Percentiles rank a stretch among this genome's conserved stretches.
phyloP scores from a whole-genome alignment of 1,284 basidiomycete species.

The Porogramme epimiltina region DNA sequence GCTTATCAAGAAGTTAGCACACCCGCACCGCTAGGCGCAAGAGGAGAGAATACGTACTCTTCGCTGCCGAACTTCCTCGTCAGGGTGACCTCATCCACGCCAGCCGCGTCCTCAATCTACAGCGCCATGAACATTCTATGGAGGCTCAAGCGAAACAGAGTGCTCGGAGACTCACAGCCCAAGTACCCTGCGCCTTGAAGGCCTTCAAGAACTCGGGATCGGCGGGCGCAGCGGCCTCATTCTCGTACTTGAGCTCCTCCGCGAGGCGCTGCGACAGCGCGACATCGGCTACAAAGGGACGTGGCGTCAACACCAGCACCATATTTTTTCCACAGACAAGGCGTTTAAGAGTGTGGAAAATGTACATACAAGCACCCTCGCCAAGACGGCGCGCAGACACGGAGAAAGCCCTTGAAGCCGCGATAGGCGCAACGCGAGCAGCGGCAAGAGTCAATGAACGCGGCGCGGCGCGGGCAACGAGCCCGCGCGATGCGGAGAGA shows the following conservation, averaged over 20 bases:
- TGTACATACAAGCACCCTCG: slow-evolving; percentile 61
- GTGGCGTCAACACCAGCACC: slow-evolving; percentile 3
- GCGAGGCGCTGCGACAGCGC: slow-evolving; percentile 75
- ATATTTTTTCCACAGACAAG: not conserved
- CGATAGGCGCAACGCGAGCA: slow-evolving; percentile 28
- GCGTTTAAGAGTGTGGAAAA: slow-evolving; percentile 9
- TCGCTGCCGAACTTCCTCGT: slow-evolving; percentile 91
- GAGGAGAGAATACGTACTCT: slow-evolving; percentile 54
- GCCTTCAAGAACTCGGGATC: slow-evolving; percentile 79
- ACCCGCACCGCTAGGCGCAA: not conserved
- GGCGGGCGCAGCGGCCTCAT: slow-evolving; percentile 53
- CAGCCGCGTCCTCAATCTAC: slow-evolving; percentile 73
- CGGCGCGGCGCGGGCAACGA: slow-evolving; percentile 34
- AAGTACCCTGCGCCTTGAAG: slow-evolving; percentile 77
- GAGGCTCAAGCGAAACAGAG: not conserved
- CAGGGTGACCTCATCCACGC: slow-evolving; percentile 84
- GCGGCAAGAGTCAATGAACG: slow-evolving; percentile 25
- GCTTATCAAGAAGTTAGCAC: slow-evolving; percentile 36
- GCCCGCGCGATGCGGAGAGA: slow-evolving; percentile 35
- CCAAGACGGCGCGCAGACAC: slow-evolving; percentile 54
- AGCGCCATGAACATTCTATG: not conserved
- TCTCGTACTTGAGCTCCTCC: slow-evolving; percentile 88
- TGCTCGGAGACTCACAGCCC: slow-evolving; percentile 69
- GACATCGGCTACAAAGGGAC: slow-evolving; percentile 70
- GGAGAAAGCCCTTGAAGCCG: slow-evolving; percentile 55